Base-by-base conservation (phyloP, 2,329 filamentous ascomycete species). In the Verticillium longisporum region DNA sequence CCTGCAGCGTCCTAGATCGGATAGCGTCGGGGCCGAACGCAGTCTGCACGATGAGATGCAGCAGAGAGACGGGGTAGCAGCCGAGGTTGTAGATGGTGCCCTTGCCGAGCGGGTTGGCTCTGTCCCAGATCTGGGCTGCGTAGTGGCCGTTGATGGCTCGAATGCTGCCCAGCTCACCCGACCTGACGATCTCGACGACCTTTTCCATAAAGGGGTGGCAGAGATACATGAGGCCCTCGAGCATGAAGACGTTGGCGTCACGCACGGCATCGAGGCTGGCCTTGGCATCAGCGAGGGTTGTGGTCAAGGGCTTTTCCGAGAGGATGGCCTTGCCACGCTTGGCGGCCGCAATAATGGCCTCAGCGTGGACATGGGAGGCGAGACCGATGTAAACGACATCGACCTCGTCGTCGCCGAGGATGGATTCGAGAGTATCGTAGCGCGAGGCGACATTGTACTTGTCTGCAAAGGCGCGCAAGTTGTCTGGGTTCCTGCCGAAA, bases 31-130 rank as follows among this genome's bases (percentile, higher is more conserved):
- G 13, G 32, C 68, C 68, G 55, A 55, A 67, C 1, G 68, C 66
- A 7, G 63, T 63, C 61, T 70, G 65, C 60, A 70, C 64, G 45
- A 69, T 62, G 10, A 67, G 63, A 41, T 69, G 68, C 10, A 69
- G 58, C 21, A 70, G 66, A 3, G 68, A 70, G 26, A 68, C 68
- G 1, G 68, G 68, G 31, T 70, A 70, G 62, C 68, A 70, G 6
- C 68, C 68, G 38, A 70, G 61, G 61, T 70, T 70, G 60, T 70
- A 70, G 50, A 70, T 70, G 33, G 68, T 70, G n/a, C 68, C 68
- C 65, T 64, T 67, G 11, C 68, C 68, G 26, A 67, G 57, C 10
- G 68, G 68, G 53, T 70, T 70, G 58, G 68, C 68, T 58, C 67
- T 67, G 31, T 65, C 63, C 61, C 67, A 68, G 59, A 70, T 69